Conservation (phyloP, 1,284 basidiomycete species). For the Afroboletus lepidellus region DNA sequence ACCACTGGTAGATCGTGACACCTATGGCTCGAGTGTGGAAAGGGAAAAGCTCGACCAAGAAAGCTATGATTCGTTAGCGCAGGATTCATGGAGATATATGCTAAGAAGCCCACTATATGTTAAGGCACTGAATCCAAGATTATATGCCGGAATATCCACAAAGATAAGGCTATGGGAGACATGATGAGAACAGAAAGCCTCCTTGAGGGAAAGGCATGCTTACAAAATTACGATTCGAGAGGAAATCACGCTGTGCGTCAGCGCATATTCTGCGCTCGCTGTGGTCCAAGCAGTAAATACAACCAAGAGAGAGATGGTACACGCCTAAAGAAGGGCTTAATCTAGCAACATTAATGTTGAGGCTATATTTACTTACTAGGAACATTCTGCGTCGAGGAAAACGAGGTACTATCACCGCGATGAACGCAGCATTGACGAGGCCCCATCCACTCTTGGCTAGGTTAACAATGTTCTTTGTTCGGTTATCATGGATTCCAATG, state of each 20-base stretch:
- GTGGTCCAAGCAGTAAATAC: neutral
- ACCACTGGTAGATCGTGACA: too few species aligned
- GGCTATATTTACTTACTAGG: conserved; percentile 9
- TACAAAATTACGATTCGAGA: neutral
- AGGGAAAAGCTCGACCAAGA: too few species aligned
- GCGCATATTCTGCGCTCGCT: neutral
- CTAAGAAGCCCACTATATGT: neutral
- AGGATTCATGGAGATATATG: too few species aligned
- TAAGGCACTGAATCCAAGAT: neutral
- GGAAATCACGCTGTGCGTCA: neutral
- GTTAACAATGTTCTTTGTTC: too few species aligned
- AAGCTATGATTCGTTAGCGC: too few species aligned
- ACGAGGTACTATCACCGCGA: conserved; percentile 15
- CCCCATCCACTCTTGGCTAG: conserved; percentile 13
- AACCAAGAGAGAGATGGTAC: neutral
- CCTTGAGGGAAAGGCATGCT: neutral
- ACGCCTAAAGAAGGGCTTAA: neutral
- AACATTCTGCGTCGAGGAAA: conserved; percentile 19
- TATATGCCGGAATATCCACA: neutral
- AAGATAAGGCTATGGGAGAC: neutral
- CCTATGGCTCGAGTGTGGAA: too few species aligned
- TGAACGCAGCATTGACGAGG: conserved; percentile 1
- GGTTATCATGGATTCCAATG: conserved; percentile 12
- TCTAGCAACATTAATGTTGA: neutral
- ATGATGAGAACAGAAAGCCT: neutral